Evolutionary conservation across 352 stramenopile genomes (phyloP), one percentile per base, ranked within the genome.

Genomic region (Phytophthora meadii): DNA sequence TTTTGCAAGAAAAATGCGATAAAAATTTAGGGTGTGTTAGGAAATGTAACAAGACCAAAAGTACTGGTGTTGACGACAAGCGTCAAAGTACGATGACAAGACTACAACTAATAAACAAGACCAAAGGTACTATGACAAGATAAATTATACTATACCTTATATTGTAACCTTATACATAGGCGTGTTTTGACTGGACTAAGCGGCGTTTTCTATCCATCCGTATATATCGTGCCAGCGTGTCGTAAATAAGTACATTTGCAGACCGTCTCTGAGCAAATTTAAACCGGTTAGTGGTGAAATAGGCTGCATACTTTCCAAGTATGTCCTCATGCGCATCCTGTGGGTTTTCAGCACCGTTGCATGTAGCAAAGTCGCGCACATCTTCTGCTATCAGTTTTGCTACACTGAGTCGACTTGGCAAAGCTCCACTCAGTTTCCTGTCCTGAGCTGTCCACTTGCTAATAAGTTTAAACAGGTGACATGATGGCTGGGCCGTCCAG

Each of bases 381-480:
- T 62, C 54, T 54, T 54, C n/a, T 4, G 24, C 54, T 15, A 62
- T 49, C 2, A 62, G 19, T 19, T 19, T 19, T 1, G 19, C 19
- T 19, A 19, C 19, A 19, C 19, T 19, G 19, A 19, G 19, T 19
- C 19, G 19, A 19, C 19, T 19, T 19, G 19, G 19, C 19, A 19
- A 19, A 19, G 19, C 19, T 1, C 19, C 19, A 19, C 19, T 19
- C 19, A 19, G 19, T 19, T 19, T 19, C 19, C 19, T 19, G 19
- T 19, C 19, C 19, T 19, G 19, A 19, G 19, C 19, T 19, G 19
- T 19, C 19, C 19, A 19, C 19, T 19, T 19, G 44, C 42, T 40
- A 22, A 62, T 15, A 2, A 44, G 11, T 30, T 62, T 62, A n/a
- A 62, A 61, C 14, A 54, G 17, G 22, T 54, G 44, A 14, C 44